Evolutionary conservation across 2,329 filamentous ascomycete genomes (phyloP).

Genomic region (Fusarium tanahbumbuense): DNA sequence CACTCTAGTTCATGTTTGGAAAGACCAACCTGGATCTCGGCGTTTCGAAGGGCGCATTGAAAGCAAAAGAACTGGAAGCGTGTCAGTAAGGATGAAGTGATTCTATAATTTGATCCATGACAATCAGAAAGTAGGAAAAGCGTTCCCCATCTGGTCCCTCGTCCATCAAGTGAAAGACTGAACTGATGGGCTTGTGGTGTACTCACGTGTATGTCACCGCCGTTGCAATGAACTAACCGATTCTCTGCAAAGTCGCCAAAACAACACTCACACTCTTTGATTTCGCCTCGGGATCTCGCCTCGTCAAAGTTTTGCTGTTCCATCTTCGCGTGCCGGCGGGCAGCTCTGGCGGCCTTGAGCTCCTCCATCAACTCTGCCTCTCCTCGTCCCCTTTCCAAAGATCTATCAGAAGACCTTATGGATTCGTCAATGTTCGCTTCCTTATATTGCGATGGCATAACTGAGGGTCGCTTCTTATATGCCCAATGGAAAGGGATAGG

Average conservation of each 20-base stretch:
- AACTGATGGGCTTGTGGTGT: not conserved
- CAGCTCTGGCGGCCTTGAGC: slow-evolving; percentile 34
- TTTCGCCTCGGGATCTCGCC: slow-evolving; percentile 62
- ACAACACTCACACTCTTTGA: slow-evolving; percentile 79
- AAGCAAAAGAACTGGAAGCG: slow-evolving; percentile 71
- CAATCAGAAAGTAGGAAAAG: not conserved
- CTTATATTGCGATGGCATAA: not conserved
- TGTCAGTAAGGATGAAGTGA: slow-evolving; percentile 19
- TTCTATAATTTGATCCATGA: not conserved
- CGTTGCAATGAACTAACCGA: slow-evolving; percentile 75
- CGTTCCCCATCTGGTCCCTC: not conserved
- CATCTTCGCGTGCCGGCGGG: not conserved
- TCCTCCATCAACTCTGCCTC: slow-evolving; percentile 32
- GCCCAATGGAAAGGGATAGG: not conserved
- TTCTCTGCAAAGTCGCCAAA: slow-evolving; percentile 74
- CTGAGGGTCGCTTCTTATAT: slow-evolving; percentile 26
- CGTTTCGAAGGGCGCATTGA: slow-evolving; percentile 71
- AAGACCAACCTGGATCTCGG: slow-evolving; percentile 75
- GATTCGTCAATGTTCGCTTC: slow-evolving; percentile 8
- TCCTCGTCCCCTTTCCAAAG: not conserved
- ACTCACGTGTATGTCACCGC: slow-evolving; percentile 62
- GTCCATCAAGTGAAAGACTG: not conserved
- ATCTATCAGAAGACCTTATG: not conserved
- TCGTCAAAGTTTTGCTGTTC: slow-evolving; percentile 55
- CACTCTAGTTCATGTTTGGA: slow-evolving; percentile 76